Conservation (phyloP, 352 stramenopile genomes). For the Lagenidium giganteum region DNA sequence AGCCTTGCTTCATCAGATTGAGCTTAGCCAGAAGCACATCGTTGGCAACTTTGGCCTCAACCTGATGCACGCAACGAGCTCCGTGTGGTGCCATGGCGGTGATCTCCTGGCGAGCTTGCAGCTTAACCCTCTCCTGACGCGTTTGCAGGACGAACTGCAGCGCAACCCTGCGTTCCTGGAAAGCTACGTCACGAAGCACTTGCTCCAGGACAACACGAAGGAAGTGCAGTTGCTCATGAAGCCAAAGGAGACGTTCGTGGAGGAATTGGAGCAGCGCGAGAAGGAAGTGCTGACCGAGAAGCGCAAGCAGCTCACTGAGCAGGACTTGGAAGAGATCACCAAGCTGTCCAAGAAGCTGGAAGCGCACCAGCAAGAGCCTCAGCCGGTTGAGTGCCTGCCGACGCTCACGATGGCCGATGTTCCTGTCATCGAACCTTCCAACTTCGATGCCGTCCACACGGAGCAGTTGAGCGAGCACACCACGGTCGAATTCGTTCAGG, state of each 20-base stretch:
- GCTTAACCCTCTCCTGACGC: slow-evolving; percentile 61
- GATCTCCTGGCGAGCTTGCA: slow-evolving; percentile 62
- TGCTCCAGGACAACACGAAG: slow-evolving; percentile 45
- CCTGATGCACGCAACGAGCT: slow-evolving; percentile 67
- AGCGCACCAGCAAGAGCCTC: slow-evolving; percentile 53
- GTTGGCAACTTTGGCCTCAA: slow-evolving; percentile 78
- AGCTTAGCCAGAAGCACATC: slow-evolving; percentile 82
- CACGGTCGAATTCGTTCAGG: slow-evolving; percentile 48
- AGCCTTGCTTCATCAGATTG: slow-evolving; percentile 72
- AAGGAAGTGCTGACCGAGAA: slow-evolving; percentile 35
- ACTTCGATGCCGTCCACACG: slow-evolving; percentile 44
- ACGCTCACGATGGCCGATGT: slow-evolving; percentile 73
- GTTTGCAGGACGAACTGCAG: slow-evolving; percentile 54
- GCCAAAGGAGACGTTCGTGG: slow-evolving; percentile 53
- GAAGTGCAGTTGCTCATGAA: slow-evolving; percentile 74
- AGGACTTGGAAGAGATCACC: slow-evolving; percentile 54
- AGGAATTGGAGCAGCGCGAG: slow-evolving; percentile 46
- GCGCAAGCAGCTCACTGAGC: slow-evolving; percentile 36
- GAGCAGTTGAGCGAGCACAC: slow-evolving; percentile 1
- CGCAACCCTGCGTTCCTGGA: slow-evolving; percentile 64
- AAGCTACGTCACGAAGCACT: slow-evolving; percentile 40
- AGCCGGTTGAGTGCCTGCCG: slow-evolving; percentile 68
- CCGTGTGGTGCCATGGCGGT: slow-evolving; percentile 62
- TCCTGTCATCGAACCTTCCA: slow-evolving; percentile 34
- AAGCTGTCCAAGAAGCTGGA: slow-evolving; percentile 38